A percentile compares a stretch with the other conserved stretches of the same genome.
Evolutionary conservation across 495 filamentous ascomycete species (phyloP).

Genomic region (Apiosordaria backusii): DNA sequence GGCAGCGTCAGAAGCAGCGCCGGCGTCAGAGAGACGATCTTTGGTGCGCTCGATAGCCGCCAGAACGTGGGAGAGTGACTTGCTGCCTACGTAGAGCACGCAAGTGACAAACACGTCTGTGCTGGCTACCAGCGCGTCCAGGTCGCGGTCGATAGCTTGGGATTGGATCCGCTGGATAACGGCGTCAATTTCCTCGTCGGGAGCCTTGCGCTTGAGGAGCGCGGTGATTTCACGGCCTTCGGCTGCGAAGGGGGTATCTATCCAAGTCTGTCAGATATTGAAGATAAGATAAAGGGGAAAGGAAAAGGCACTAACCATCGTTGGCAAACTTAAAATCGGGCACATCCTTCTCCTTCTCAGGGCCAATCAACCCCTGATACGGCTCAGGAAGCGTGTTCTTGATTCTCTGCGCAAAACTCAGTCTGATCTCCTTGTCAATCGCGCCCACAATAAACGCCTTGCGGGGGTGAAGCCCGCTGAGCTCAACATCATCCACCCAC

Average conservation of each 20-base stretch:
- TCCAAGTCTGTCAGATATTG: conserved; percentile 15
- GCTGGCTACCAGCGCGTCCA: conserved; percentile 75
- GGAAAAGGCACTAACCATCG: conserved; percentile 64
- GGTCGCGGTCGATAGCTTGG: conserved; percentile 60
- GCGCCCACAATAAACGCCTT: conserved; percentile 89
- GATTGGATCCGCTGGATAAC: conserved; percentile 74
- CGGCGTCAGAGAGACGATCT: conserved; percentile 78
- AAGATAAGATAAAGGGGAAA: neutral
- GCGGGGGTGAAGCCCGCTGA: conserved; percentile 73
- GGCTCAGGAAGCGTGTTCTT: conserved; percentile 86
- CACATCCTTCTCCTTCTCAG: conserved; percentile 86
- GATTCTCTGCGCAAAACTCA: conserved; percentile 94
- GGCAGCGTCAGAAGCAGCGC: conserved; percentile 64
- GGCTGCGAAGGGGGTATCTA: conserved; percentile 73
- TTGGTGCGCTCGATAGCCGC: conserved; percentile 96
- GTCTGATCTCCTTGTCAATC: conserved; percentile 93
- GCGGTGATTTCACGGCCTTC: conserved; percentile 76
- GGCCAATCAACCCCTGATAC: conserved; percentile 75
- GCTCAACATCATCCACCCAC: conserved; percentile 84
- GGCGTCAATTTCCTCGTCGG: conserved; percentile 74
- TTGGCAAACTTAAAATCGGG: conserved; percentile 89
- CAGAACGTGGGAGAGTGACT: conserved; percentile 92
- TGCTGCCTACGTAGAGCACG: conserved; percentile 87
- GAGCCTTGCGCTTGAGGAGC: conserved; percentile 76
- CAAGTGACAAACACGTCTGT: conserved; percentile 91